These are phyloP conservation scores for Elsinoe ampelina DNA, from an alignment of 2,329 filamentous ascomycete species.

Conservation along the genomic window DNA sequence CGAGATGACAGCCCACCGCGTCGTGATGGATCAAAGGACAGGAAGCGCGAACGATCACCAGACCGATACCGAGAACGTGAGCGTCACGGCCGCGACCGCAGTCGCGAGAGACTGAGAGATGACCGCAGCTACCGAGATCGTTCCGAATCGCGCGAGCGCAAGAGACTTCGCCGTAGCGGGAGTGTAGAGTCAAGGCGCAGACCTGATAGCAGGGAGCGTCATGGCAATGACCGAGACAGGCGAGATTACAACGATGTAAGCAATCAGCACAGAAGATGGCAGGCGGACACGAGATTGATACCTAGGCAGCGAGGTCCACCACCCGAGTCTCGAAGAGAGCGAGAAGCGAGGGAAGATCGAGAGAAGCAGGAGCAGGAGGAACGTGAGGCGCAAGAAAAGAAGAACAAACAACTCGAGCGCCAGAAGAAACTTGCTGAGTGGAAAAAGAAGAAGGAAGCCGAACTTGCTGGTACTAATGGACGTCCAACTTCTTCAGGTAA, in stretches of 20 bases:
- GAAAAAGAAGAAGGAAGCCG: slow-evolving; percentile 66
- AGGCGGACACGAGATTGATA: neutral
- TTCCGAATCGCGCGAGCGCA: slow-evolving; percentile 55
- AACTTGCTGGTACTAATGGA: slow-evolving; percentile 43
- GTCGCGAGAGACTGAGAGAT: slow-evolving; percentile 58
- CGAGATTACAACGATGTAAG: slow-evolving; percentile 4
- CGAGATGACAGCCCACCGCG: slow-evolving; percentile 32
- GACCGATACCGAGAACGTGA: slow-evolving; percentile 35
- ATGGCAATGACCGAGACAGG: slow-evolving; percentile 36
- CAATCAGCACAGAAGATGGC: neutral
- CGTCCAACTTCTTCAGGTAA: slow-evolving; percentile 47
- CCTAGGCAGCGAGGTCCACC: neutral
- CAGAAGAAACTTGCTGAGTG: slow-evolving; percentile 77
- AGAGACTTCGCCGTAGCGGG: slow-evolving; percentile 55
- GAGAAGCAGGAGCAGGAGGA: slow-evolving; percentile 14
- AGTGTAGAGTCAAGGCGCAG: slow-evolving; percentile 62
- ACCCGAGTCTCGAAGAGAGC: neutral
- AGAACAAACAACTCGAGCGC: slow-evolving; percentile 51
- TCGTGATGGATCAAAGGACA: slow-evolving; percentile 55
- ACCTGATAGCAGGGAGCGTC: slow-evolving; percentile 51
- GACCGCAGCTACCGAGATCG: slow-evolving; percentile 66
- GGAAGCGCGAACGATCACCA: slow-evolving; percentile 50
- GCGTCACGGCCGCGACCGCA: slow-evolving; percentile 26
- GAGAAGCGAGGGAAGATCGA: slow-evolving; percentile 11
- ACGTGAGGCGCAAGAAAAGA: slow-evolving; percentile 6